These are phyloP conservation scores for Geosmithia flava DNA, from an alignment of 2,329 filamentous ascomycete genomes.

Conservation along the genomic window DNA sequence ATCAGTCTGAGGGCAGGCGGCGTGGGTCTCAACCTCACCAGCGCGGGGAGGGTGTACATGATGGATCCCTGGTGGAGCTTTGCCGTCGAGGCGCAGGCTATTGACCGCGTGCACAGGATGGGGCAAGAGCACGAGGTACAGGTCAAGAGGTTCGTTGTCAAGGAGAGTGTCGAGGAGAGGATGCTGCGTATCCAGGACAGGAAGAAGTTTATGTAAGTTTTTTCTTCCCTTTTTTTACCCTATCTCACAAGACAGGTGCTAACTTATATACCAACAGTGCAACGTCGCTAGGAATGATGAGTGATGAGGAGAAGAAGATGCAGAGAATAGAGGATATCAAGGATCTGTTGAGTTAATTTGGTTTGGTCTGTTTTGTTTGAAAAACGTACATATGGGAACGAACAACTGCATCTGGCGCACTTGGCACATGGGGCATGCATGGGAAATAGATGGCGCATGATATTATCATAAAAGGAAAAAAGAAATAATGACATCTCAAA, in stretches of 20 bases:
- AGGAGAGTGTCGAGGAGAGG: constrained; percentile 83
- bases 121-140: constrained; percentile 79
- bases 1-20: constrained; percentile 82
- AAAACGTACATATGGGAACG: not conserved
- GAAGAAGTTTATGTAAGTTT: constrained; percentile 85
- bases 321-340: constrained; percentile 82
- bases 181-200: constrained; percentile 90
- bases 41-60: constrained; percentile 85
- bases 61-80: constrained; percentile 99
- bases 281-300: constrained; percentile 88
- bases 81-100: constrained; percentile 90
- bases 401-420: no score
- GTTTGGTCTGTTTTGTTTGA: no score
- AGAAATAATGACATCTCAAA: not conserved
- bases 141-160: constrained; percentile 80
- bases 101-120: constrained; percentile 96
- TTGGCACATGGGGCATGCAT: no score
- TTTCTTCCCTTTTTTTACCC: not conserved
- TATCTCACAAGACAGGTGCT: not conserved
- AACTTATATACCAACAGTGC: constrained; percentile 44
- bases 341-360: constrained; percentile 28
- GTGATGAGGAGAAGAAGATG: constrained; percentile 74
- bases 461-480: not conserved
- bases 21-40: constrained; percentile 85
- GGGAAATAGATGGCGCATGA: not conserved